Conservation (phyloP, 1,139 yeast genomes). For the Starmera stellimalicola region DNA sequence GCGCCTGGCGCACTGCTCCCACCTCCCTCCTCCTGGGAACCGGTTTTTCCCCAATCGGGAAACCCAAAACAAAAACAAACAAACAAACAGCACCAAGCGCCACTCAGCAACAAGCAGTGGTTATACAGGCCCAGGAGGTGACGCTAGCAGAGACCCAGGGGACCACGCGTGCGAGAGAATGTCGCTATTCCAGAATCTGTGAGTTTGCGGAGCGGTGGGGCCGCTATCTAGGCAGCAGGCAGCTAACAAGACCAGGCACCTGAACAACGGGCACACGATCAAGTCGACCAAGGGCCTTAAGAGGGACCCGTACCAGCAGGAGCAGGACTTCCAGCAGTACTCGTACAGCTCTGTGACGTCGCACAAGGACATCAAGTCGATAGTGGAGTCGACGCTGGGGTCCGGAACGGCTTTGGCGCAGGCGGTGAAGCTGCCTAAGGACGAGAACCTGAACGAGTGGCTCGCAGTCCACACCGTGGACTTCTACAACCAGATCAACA, state of each 20-base stretch:
- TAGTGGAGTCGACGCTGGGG: constrained; percentile 92
- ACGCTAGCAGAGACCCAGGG: too few relatives aligned
- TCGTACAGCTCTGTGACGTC: constrained; percentile 37
- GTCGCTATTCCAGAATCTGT: constrained; percentile 49
- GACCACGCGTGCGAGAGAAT: too few relatives aligned
- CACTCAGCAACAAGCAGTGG: too few relatives aligned
- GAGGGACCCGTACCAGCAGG: constrained; percentile 21
- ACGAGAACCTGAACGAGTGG: constrained; percentile 93
- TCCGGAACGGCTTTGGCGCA: constrained; percentile 84
- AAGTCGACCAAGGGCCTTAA: constrained; percentile 47
- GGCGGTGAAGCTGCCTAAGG: constrained; percentile 90
- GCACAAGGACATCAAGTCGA: constrained; percentile 65
- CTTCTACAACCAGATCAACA: constrained; percentile 90
- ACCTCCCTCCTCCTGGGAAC: too few relatives aligned
- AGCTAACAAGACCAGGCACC: too few relatives aligned
- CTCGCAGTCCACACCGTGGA: constrained; percentile 87
- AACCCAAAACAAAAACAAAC: too few relatives aligned
- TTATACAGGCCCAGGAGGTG: too few relatives aligned
- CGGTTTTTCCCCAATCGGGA: too few relatives aligned
- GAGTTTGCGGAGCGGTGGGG: neutral
- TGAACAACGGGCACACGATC: constrained; percentile 41
- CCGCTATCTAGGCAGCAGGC: constrained; percentile 3
- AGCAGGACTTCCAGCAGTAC: constrained; percentile 23
- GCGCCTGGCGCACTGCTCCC: too few relatives aligned
- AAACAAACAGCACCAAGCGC: too few relatives aligned